Percentiles rank a stretch among this genome's conserved stretches.
phyloP scores from a whole-genome alignment of 73 alveolate species.

The Paramecium tetraurelia region DNA sequence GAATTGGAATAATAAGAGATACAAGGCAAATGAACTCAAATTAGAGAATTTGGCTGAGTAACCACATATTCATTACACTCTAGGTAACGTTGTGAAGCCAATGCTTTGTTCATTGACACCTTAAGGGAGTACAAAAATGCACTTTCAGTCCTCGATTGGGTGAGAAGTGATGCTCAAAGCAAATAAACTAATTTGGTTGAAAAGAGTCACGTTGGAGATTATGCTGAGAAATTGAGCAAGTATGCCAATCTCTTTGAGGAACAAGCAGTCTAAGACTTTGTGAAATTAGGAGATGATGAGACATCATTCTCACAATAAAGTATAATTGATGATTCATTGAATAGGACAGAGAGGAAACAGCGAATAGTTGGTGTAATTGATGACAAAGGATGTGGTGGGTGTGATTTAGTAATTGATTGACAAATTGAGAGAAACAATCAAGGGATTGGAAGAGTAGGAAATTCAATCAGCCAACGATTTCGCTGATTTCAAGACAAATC shows the following conservation, averaged over 20 bases:
- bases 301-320: background rate
- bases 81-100: conserved; percentile 44
- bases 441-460: conserved; percentile 40
- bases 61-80: background rate
- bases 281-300: conserved; percentile 35
- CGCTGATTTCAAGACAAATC: conserved; percentile 50
- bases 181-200: background rate
- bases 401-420: background rate
- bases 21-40: conserved; percentile 9
- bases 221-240: conserved; percentile 38
- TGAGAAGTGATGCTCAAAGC: conserved; percentile 24
- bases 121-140: conserved; percentile 48
- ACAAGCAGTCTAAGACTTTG: conserved; percentile 38
- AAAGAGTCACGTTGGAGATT: conserved; percentile 13
- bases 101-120: conserved; percentile 40
- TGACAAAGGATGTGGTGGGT: conserved; percentile 30
- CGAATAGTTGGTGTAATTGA: background rate
- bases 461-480: conserved; percentile 14
- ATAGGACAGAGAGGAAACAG: background rate
- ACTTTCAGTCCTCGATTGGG: conserved; percentile 31
- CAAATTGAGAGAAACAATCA: conserved; percentile 34
- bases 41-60: conserved; percentile 47
- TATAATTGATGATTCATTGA: background rate
- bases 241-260: conserved; percentile 49
- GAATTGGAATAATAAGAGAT: conserved; percentile 50